Conservation (phyloP, 306 rosid genomes). For the Cicer bijugum region DNA sequence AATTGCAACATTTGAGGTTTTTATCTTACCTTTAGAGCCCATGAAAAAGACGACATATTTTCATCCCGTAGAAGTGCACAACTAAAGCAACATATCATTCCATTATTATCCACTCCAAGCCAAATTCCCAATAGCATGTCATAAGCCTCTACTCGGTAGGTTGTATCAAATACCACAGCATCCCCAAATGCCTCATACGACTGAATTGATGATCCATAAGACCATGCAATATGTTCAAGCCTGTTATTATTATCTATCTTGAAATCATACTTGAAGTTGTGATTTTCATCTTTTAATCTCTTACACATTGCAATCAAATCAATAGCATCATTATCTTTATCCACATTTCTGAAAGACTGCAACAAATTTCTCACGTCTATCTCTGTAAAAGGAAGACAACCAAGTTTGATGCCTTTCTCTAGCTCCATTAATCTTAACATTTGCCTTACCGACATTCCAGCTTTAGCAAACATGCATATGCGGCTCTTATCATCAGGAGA, state of each 20-base stretch:
- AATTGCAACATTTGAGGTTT: slow-evolving; percentile 29
- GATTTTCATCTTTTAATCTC: slow-evolving; percentile 74
- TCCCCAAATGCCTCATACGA: slow-evolving; percentile 74
- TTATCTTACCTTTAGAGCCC: slow-evolving; percentile 78
- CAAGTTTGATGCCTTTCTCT: slow-evolving; percentile 83
- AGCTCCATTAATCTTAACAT: slow-evolving; percentile 89
- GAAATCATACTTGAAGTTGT: slow-evolving; percentile 76
- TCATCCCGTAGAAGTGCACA: slow-evolving; percentile 77
- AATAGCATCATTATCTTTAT: slow-evolving; percentile 78
- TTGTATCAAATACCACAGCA: slow-evolving; percentile 76
- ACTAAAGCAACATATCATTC: slow-evolving; percentile 78
- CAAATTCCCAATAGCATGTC: slow-evolving; percentile 84
- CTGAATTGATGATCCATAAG: slow-evolving; percentile 63
- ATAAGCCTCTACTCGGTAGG: slow-evolving; percentile 74
- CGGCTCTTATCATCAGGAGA: slow-evolving; percentile 86
- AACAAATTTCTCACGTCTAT: slow-evolving; percentile 78
- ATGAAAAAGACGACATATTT: slow-evolving; percentile 69
- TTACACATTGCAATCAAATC: slow-evolving; percentile 89
- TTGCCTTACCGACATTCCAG: slow-evolving; percentile 92
- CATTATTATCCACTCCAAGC: slow-evolving; percentile 91
- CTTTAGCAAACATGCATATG: slow-evolving; percentile 87
- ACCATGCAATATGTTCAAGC: slow-evolving; percentile 86
- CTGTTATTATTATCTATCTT: slow-evolving; percentile 76
- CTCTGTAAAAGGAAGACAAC: slow-evolving; percentile 83
- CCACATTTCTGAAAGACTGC: slow-evolving; percentile 81